Conservation (phyloP, 495 filamentous ascomycete species). For the Evansstolkia leycettana region DNA sequence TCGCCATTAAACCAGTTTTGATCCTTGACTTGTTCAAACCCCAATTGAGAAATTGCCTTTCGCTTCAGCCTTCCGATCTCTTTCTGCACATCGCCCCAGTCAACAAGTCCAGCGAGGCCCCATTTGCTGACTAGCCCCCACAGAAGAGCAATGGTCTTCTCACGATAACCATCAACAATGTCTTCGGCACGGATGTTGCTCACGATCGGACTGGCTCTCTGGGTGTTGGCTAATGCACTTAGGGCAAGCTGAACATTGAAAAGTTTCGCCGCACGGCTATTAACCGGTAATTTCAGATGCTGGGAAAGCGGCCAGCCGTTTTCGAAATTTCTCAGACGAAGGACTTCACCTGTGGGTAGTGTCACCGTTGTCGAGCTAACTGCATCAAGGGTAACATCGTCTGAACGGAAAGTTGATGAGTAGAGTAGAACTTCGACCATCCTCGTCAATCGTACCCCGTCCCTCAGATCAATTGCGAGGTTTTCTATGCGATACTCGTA, state of each 20-base stretch:
- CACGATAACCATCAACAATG: constrained; percentile 54
- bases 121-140: constrained; percentile 49
- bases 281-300: constrained; percentile 46
- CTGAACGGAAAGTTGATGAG: constrained; percentile 13
- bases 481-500: constrained; percentile 46
- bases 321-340: constrained; percentile 13
- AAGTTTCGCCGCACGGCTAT: constrained; percentile 44
- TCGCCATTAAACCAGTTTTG: constrained; percentile 7
- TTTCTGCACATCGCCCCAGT: constrained; percentile 39
- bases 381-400: constrained; percentile 10
- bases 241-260: constrained; percentile 52
- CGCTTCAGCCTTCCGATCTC: constrained; percentile 35
- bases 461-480: constrained; percentile 51
- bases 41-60: constrained; percentile 12
- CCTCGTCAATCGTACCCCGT: constrained; percentile 48
- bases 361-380: constrained; percentile 19
- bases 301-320: constrained; percentile 38
- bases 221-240: constrained; percentile 32
- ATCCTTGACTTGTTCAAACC: constrained; percentile 7
- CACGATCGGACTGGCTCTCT: constrained; percentile 20
- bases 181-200: constrained; percentile 41
- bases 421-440: constrained; percentile 50
- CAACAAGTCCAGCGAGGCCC: constrained; percentile 41
- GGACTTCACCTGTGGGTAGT: constrained; percentile 22
- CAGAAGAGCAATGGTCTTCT: constrained; percentile 51